Conservation (phyloP, 805 yeast genomes). For the Suhomyces tanzawaensis region DNA sequence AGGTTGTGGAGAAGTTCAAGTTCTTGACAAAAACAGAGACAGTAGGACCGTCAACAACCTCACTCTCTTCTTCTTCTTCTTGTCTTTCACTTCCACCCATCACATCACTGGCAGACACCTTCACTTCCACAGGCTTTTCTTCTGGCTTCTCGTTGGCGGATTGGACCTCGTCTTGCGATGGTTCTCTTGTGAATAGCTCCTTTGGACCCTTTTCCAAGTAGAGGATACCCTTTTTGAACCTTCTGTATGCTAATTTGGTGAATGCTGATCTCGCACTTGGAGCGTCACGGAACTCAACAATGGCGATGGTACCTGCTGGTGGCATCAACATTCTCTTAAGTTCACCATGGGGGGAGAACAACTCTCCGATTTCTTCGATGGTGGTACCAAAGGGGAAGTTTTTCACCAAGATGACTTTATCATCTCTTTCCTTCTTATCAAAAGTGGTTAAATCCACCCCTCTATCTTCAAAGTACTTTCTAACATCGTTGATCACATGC, state of each 20-base stretch:
- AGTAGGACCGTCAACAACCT: conserved; percentile 63
- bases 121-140: conserved; percentile 44
- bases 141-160: conserved; percentile 16
- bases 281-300: conserved; percentile 80
- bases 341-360: conserved; percentile 79
- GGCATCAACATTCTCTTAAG: conserved; percentile 84
- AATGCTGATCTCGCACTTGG: conserved; percentile 89
- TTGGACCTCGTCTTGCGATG: conserved; percentile 33
- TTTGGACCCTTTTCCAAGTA: conserved; percentile 94
- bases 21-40: conserved; percentile 90
- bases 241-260: conserved; percentile 77
- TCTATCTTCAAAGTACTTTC: conserved; percentile 78
- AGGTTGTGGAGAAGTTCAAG: conserved; percentile 78
- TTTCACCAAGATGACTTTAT: conserved; percentile 76
- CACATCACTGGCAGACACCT: conserved; percentile 44
- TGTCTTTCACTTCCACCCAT: conserved; percentile 27
- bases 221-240: conserved; percentile 82
- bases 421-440: conserved; percentile 67
- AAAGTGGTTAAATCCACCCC: conserved; percentile 84
- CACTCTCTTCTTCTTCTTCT: conserved; percentile 36
- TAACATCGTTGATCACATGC: conserved; percentile 87
- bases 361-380: conserved; percentile 72
- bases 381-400: conserved; percentile 90
- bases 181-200: conserved; percentile 66
- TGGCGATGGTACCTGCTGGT: conserved; percentile 94